Conservation (phyloP, 495 filamentous ascomycete genomes). For the Friedmanniomyces simplex region DNA sequence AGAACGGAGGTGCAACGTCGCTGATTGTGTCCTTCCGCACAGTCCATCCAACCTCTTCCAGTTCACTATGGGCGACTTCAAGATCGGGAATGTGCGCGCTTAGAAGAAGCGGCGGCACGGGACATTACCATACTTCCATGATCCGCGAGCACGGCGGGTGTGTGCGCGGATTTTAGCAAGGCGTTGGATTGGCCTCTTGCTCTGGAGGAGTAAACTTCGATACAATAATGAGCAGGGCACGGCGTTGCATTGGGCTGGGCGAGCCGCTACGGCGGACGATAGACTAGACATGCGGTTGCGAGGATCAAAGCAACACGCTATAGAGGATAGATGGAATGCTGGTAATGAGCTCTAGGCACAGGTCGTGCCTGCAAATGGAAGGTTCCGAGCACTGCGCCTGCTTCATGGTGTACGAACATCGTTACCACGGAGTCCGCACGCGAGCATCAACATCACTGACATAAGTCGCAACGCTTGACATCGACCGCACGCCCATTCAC, state of each 20-base stretch:
- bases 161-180: not conserved
- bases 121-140: not conserved
- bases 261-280: not conserved
- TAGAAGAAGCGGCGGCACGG: not conserved
- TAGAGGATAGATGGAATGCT: not conserved
- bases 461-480: too few species aligned
- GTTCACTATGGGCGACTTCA: conserved; percentile 14
- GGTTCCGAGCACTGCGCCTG: too few species aligned
- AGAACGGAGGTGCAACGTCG: not conserved
- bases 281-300: not conserved
- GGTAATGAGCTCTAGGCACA: not conserved
- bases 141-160: not conserved
- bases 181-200: not conserved
- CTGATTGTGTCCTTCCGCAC: not conserved
- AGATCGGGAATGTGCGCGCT: conserved; percentile 13
- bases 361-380: not conserved
- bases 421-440: too few species aligned
- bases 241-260: not conserved
- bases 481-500: too few species aligned
- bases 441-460: too few species aligned
- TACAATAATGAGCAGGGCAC: not conserved
- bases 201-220: not conserved
- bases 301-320: not conserved
- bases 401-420: too few species aligned
- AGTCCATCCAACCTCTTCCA: conserved; percentile 20